A percentile compares a stretch with the other conserved stretches of the same genome.
Evolutionary conservation across 2,329 filamentous ascomycete species (phyloP).

Genomic region (Alternaria metachromatica): DNA sequence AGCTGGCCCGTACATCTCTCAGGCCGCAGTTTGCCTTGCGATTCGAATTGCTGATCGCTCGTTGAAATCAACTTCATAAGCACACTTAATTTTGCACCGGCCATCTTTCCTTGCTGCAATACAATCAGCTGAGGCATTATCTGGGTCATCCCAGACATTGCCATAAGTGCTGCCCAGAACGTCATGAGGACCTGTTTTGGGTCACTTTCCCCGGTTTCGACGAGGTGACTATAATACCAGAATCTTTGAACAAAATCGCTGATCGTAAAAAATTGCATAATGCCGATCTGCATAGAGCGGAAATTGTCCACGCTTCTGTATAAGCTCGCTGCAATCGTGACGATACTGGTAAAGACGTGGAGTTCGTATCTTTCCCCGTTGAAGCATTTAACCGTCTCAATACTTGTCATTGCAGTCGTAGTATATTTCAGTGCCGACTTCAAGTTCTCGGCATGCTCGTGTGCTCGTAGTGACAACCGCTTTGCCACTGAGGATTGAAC

Average conservation of each 20-base stretch:
- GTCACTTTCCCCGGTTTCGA: constrained; percentile 63
- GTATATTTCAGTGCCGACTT: constrained; percentile 74
- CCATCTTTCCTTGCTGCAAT: constrained; percentile 78
- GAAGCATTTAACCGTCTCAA: constrained; percentile 87
- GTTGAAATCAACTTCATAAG: constrained; percentile 49
- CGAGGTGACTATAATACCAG: constrained; percentile 80
- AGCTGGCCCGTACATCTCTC: constrained; percentile 69
- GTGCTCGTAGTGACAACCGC: constrained; percentile 69
- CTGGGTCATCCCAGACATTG: constrained; percentile 75
- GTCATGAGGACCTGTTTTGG: constrained; percentile 78
- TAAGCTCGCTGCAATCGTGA: constrained; percentile 64
- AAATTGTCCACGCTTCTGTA: constrained; percentile 73
- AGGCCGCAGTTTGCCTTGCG: constrained; percentile 29
- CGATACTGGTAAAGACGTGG: constrained; percentile 66
- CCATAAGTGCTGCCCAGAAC: constrained; percentile 81
- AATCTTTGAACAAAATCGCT: constrained; percentile 87
- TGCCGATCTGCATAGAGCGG: constrained; percentile 74
- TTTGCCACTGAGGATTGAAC: constrained; percentile 67
- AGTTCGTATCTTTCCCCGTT: constrained; percentile 76
- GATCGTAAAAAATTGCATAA: constrained; percentile 76
- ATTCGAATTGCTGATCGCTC: constrained; percentile 20
- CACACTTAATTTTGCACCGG: constrained; percentile 67
- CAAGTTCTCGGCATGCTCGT: constrained; percentile 71
- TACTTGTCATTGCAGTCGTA: constrained; percentile 72
- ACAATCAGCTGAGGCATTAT: constrained; percentile 79